These are phyloP conservation scores for Colletotrichum graminicola DNA, from an alignment of 2,329 filamentous ascomycete genomes.

Conservation along the genomic window DNA sequence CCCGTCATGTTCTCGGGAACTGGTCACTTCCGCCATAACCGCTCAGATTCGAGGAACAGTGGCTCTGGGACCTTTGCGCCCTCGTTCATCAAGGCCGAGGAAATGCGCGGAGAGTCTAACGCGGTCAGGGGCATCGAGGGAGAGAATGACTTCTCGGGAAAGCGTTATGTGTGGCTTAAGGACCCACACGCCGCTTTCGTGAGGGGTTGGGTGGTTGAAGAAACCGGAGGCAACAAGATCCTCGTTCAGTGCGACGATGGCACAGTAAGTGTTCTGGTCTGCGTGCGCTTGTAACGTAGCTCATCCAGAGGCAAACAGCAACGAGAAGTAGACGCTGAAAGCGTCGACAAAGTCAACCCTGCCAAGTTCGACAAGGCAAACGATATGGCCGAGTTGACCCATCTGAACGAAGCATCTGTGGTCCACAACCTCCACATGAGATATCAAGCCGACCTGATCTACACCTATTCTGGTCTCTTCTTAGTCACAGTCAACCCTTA, in stretches of 20 bases:
- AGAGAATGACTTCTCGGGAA: constrained; percentile 98
- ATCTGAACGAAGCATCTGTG: constrained; percentile 97
- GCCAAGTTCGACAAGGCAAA: constrained; percentile 99
- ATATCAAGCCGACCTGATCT: constrained; percentile 96
- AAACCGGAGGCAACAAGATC: constrained; percentile 76
- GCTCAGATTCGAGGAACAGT: constrained; percentile 73
- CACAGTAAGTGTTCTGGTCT: constrained; percentile 68
- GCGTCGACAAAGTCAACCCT: constrained; percentile 98
- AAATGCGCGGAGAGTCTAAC: constrained; percentile 71
- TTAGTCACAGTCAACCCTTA: constrained; percentile 98
- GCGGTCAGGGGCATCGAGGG: constrained; percentile 84
- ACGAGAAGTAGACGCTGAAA: constrained; percentile 86
- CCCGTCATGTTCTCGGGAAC: constrained; percentile 55
- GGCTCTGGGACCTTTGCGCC: constrained; percentile 91
- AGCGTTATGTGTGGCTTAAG: constrained; percentile 97
- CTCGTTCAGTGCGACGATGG: constrained; percentile 95
- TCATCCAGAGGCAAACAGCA: constrained; percentile 66
- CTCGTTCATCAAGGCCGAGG: constrained; percentile 93
- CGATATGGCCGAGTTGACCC: constrained; percentile 98
- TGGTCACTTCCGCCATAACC: constrained; percentile 55
- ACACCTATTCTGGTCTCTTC: constrained; percentile 97
- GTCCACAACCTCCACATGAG: constrained; percentile 96
- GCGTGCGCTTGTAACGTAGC: constrained; percentile 8
- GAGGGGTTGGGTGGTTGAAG: constrained; percentile 91
- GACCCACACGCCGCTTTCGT: constrained; percentile 90